A percentile compares a stretch with the other conserved stretches of the same genome.
phyloP scores from a whole-genome alignment of 768 basidiomycete genomes.

The Russula olivacea region DNA sequence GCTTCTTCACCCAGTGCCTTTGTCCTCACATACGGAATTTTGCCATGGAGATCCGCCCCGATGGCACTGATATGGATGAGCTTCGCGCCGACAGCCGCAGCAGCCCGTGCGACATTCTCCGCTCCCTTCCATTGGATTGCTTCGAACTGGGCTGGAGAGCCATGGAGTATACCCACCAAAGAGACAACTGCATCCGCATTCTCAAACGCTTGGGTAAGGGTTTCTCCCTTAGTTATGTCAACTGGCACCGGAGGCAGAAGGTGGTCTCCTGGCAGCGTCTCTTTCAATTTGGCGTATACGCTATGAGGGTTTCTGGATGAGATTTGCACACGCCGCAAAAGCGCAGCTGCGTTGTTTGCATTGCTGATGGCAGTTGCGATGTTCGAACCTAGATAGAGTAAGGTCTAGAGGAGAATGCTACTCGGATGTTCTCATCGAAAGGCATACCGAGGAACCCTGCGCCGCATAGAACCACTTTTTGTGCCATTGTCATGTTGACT shows the following conservation, averaged over 20 bases:
- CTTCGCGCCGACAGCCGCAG: slow-evolving; percentile 48
- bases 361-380: slow-evolving; percentile 50
- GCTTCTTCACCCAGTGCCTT: slow-evolving; percentile 59
- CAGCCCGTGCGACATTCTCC: slow-evolving; percentile 54
- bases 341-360: slow-evolving; percentile 25
- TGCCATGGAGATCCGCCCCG: slow-evolving; percentile 56
- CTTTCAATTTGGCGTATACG: slow-evolving; percentile 34
- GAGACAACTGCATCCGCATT: slow-evolving; percentile 57
- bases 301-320: slow-evolving; percentile 53
- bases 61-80: slow-evolving; percentile 68
- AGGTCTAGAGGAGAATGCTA: not conserved
- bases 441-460: slow-evolving; percentile 54
- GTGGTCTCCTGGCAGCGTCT: slow-evolving; percentile 30
- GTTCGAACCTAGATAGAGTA: slow-evolving; percentile 43
- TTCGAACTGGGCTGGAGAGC: slow-evolving; percentile 50
- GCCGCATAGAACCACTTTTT: slow-evolving; percentile 38
- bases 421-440: slow-evolving; percentile 4
- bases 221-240: slow-evolving; percentile 51
- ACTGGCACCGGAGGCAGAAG: slow-evolving; percentile 41
- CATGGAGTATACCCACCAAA: slow-evolving; percentile 63
- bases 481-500: slow-evolving; percentile 1
- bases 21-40: slow-evolving; percentile 54
- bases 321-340: slow-evolving; percentile 46
- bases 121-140: slow-evolving; percentile 59
- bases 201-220: slow-evolving; percentile 45